Evolutionary conservation across 1,284 basidiomycete species (phyloP), one percentile per base, ranked within the genome.

Genomic region (Hemileia vastatrix): DNA sequence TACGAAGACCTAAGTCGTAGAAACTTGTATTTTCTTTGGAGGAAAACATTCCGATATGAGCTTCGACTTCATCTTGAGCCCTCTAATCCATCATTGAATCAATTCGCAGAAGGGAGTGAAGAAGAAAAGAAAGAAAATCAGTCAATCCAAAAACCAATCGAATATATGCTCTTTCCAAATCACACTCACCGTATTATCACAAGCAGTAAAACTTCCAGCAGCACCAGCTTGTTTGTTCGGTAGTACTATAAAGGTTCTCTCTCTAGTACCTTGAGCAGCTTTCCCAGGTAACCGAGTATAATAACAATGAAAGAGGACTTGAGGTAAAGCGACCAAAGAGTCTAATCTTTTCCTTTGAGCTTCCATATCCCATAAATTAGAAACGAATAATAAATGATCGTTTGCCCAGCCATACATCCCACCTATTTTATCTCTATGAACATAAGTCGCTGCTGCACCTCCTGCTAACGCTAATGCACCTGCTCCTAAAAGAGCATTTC

Each of bases 351-450:
- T 76, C 54, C 80, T 80, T 73, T 92, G 77, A 1, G 78, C 80
- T 27, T 81, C 78, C 65, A 85, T 83, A 69, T 94, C 86, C 91
- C 91, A 96, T 9, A 96, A 78, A 66, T 83, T 89, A 44, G 86
- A 84, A 13, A 95, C 86, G 75, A 90, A 97, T 70, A 86, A 86
- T 82, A 95, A 83, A 76, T 97, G 93, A 67, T 94, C 91, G 19
- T 82, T 84, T 3, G 86, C 84, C 84, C 86, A 93, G n/a, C n/a
- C n/a, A n/a, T n/a, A n/a, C n/a, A n/a, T n/a, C n/a, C n/a, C n/a
- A n/a, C n/a, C n/a, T n/a, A n/a, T n/a, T 13, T 81, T 79, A 70
- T 87, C 87, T 1, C 87, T 83, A 31, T 80, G 80, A 4, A 81
- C 81, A 44, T 93, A 78, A n/a, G 86, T 86, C 1, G 88, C 88